These are phyloP conservation scores for Cadophora gregata DNA, from an alignment of 2,329 filamentous ascomycete genomes.

Conservation along the genomic window DNA sequence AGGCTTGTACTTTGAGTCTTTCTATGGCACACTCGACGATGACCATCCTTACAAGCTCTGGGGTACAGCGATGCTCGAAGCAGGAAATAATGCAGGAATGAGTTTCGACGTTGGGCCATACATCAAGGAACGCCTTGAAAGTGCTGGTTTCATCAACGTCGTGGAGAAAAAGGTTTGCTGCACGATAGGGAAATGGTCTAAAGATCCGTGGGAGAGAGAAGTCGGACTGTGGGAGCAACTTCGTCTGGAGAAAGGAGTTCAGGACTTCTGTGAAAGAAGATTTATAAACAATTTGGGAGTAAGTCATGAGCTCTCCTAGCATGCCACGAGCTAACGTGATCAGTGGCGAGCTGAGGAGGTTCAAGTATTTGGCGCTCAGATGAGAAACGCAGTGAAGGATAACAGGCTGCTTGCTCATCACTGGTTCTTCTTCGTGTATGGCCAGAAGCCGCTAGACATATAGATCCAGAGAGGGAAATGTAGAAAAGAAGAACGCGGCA, in stretches of 20 bases:
- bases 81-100: slow-evolving; percentile 29
- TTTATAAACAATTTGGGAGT: slow-evolving; percentile 29
- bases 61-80: slow-evolving; percentile 30
- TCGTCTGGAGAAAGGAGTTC: slow-evolving; percentile 25
- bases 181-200: slow-evolving; percentile 53
- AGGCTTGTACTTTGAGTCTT: slow-evolving; percentile 27
- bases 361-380: slow-evolving; percentile 24
- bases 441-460: slow-evolving; percentile 20
- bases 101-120: slow-evolving; percentile 29
- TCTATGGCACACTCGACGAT: slow-evolving; percentile 20
- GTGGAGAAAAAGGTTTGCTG: slow-evolving; percentile 50
- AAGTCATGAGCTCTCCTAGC: not conserved
- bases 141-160: slow-evolving; percentile 52
- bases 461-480: not conserved
- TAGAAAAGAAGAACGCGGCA: not conserved
- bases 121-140: slow-evolving; percentile 42
- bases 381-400: slow-evolving; percentile 28
- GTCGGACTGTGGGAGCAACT: slow-evolving; percentile 31
- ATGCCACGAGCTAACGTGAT: not conserved
- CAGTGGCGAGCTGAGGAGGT: slow-evolving; percentile 30
- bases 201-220: slow-evolving; percentile 43
- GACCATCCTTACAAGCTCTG: slow-evolving; percentile 28
- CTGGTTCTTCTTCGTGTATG: slow-evolving; percentile 24
- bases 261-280: slow-evolving; percentile 31
- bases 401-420: slow-evolving; percentile 25